Evolutionary conservation across 495 filamentous ascomycete genomes (phyloP).

Genomic region (Talaromyces thailandensis): DNA sequence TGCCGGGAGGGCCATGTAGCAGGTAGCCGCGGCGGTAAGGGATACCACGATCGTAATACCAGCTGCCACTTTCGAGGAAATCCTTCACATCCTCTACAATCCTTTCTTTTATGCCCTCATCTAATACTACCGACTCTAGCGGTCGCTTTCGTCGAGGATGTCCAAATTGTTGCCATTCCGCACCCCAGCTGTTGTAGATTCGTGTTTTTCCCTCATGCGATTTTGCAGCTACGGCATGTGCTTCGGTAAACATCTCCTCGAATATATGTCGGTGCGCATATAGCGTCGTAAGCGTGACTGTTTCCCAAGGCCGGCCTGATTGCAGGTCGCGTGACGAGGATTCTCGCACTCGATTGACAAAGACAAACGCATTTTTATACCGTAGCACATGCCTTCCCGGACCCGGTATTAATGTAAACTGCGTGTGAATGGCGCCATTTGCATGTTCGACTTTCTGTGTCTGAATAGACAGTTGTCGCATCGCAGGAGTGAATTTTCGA

Average conservation of each 20-base stretch:
- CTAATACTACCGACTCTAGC: conserved; percentile 78
- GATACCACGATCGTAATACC: conserved; percentile 93
- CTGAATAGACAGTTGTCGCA: conserved; percentile 61
- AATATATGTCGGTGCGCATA: conserved; percentile 82
- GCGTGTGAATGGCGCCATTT: conserved; percentile 60
- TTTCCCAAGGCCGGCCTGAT: conserved; percentile 87
- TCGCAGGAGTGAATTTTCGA: conserved; percentile 50
- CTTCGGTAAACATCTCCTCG: conserved; percentile 75
- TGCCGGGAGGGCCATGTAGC: conserved; percentile 87
- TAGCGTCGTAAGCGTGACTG: conserved; percentile 82
- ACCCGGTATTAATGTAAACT: conserved; percentile 83
- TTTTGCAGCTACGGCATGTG: conserved; percentile 63
- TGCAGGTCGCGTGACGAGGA: conserved; percentile 59
- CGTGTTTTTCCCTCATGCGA: conserved; percentile 89
- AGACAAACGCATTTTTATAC: conserved; percentile 76
- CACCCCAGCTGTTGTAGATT: conserved; percentile 77
- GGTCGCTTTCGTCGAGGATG: conserved; percentile 81
- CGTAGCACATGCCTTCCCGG: conserved; percentile 80
- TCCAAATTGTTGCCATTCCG: conserved; percentile 77
- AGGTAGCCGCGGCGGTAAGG: conserved; percentile 92
- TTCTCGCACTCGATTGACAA: conserved; percentile 76
- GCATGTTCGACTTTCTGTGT: conserved; percentile 51
- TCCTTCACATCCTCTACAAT: conserved; percentile 81
- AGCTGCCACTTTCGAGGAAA: conserved; percentile 67
- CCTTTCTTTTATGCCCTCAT: conserved; percentile 73